Evolutionary conservation across 2,329 filamentous ascomycete genomes (phyloP), one percentile per base, ranked within the genome.

Genomic region (Zymoseptoria crescenta): DNA sequence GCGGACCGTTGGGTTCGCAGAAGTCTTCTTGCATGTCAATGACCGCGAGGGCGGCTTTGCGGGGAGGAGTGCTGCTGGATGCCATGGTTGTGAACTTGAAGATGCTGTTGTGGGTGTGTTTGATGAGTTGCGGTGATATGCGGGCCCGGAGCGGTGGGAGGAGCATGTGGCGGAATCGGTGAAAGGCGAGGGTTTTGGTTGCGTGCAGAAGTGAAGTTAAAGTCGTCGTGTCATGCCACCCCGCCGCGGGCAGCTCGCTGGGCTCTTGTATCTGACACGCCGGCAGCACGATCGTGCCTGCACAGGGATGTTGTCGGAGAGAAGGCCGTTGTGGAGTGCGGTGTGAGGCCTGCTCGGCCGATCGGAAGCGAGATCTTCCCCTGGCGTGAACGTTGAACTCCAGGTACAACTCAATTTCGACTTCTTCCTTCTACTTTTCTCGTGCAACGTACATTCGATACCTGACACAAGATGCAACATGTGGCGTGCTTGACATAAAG

Each of bases 1-100:
- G 85, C n/a, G 89, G 81, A 63, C 93, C 94, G 63, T 87, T 82
- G 10, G 92, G 91, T 60, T 89, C 89, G 74, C 91, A 96, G 74
- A 96, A 97, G 77, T 97, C 93, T 74, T 96, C 88, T 75, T 97
- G 94, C 59, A 66, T 67, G 59, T 63, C 64, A 49, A 66, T 57
- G 48, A 66, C 60, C 9, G 62, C 50, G 24, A 66, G 59, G 6
- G 59, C 62, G 9, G 62, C 51, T 52, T 52, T 52, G 51, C 51
- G 51, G 20, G 51, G 7, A 13, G 51, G 51, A 3, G 51, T n/a
- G 35, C 35, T 45, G 35, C 35, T 45, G 16, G 35, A 45, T 7
- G 35, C 16, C 35, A 45, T 45, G 35, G 4, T 45, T n/a, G 35
- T 13, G 35, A 45, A 45, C 16, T 4, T n/a, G 35, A 16, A 45